A percentile compares a stretch with the other conserved stretches of the same genome.
These are phyloP conservation scores for Nadsonia starkeyi-henricii DNA, from an alignment of 1,139 yeast species.

Conservation along the genomic window DNA sequence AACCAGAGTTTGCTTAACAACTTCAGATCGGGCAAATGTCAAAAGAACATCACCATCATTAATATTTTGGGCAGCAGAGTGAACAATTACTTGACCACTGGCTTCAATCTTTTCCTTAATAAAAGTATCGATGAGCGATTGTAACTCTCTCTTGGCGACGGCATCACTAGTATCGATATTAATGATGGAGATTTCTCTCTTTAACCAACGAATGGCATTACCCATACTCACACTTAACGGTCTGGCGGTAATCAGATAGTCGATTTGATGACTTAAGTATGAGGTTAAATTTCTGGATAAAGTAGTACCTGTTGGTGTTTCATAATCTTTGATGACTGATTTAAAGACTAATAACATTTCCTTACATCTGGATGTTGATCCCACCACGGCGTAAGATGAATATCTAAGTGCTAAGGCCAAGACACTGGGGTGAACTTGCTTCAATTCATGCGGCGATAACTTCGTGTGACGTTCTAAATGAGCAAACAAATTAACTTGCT, in stretches of 20 bases:
- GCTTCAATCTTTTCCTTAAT: conserved; percentile 75
- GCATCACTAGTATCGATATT: conserved; percentile 59
- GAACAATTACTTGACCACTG: conserved; percentile 73
- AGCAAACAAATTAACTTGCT: background rate
- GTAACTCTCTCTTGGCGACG: conserved; percentile 55
- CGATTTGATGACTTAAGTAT: conserved; percentile 88
- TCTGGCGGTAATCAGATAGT: conserved; percentile 78
- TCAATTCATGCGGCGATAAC: conserved; percentile 22
- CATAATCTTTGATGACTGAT: conserved; percentile 62
- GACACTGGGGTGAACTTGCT: conserved; percentile 78
- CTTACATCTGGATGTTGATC: conserved; percentile 73
- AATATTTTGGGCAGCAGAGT: conserved; percentile 67
- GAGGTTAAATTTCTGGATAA: conserved; percentile 79
- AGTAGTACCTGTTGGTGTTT: conserved; percentile 76
- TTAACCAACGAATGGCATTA: conserved; percentile 91
- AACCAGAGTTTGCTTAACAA: conserved; percentile 60
- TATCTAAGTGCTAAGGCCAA: conserved; percentile 66
- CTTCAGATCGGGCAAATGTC: conserved; percentile 82
- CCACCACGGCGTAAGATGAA: conserved; percentile 76
- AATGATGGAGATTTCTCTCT: conserved; percentile 71
- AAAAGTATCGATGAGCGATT: conserved; percentile 62
- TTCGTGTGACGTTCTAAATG: conserved; percentile 4
- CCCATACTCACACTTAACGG: conserved; percentile 95
- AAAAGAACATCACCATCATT: conserved; percentile 65
- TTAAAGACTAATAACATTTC: conserved; percentile 82